Percentiles rank a stretch among this genome's conserved stretches.
Conservation (phyloP, 23 red algal genomes). For the Gracilariopsis chorda region DNA sequence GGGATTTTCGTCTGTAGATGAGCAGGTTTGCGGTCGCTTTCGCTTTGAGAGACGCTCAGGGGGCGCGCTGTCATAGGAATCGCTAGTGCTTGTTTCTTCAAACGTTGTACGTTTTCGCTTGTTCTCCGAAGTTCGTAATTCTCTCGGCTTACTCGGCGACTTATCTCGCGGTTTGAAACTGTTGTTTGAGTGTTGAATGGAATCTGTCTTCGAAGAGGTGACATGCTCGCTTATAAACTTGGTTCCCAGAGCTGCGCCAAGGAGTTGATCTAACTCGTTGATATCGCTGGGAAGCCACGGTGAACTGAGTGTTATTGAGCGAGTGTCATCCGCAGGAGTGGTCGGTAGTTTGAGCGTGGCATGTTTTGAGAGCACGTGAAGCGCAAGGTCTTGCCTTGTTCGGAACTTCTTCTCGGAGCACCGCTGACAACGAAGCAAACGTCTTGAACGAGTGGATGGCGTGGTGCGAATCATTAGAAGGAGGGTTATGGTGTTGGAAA, state of each 20-base stretch:
- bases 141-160: background rate
- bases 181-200: background rate
- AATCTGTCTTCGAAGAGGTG: background rate
- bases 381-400: slow-evolving; percentile 6
- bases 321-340: slow-evolving; percentile 21
- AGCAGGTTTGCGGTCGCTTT: background rate
- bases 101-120: background rate
- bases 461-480: slow-evolving; percentile 6
- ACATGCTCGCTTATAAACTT: background rate
- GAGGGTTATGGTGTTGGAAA: no score
- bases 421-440: slow-evolving; percentile 17
- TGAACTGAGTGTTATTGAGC: slow-evolving; percentile 35
- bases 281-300: slow-evolving; percentile 7
- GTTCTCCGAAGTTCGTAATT: background rate
- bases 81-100: background rate
- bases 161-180: background rate
- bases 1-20: background rate
- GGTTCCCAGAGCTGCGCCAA: background rate
- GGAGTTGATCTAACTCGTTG: slow-evolving; percentile 32
- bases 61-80: background rate
- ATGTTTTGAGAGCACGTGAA: slow-evolving; percentile 22
- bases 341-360: background rate
- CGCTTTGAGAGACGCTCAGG: background rate
- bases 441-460: background rate
- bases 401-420: slow-evolving; percentile 23